Base-by-base conservation (phyloP, 2,329 filamentous ascomycete species). In the Elsinoe ampelina region DNA sequence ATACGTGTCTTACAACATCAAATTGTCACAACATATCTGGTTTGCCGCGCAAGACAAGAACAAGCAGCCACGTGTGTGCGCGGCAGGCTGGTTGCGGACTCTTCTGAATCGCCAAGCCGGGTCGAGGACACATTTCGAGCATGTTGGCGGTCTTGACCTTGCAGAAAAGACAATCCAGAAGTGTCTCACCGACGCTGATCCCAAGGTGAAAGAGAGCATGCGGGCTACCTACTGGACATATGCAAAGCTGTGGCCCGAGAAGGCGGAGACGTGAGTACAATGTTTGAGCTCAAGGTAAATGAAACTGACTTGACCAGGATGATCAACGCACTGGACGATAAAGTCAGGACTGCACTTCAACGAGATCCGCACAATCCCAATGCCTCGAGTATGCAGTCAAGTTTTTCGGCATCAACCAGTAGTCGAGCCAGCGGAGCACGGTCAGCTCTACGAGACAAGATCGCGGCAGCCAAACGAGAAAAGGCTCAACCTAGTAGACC, bases 31-130 rank as follows among this genome's bases (percentile, higher is more conserved):
- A 69, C 92, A 97, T 65, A 77, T 97, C 48, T 87, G 84, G 75
- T 74, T 76, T 55, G 91, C 92, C 20, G 86, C 82, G 60, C 86
- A 95, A 68, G 92, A 98, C 74, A 97, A 96, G 75, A 97, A 96
- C 66, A 85, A 91, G 2, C 87, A 93, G 66, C 86, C 91, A 13
- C 83, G 93, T 60, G 81, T 82, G 1, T 95, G 85, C 70, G 86
- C 85, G 1, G 78, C 86, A 1, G 84, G 80, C 6, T 98, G 93
- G 93, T 73, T 97, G 30, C 87, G 85, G 70, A 95, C 86, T 1
- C 71, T 97, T 17, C 73, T 98, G 38, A 84, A 80, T 63, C 88
- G 89, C 64, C 87, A 95, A 67, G 75, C 81, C 1, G 78, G 82
- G 61, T 88, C 95, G 71, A 95, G 90, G 72, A 81, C 76, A 60